Percentiles rank a stretch among this genome's conserved stretches.
Conservation (phyloP, 2,329 filamentous ascomycete genomes). For the Phaeosphaeria sp. region DNA sequence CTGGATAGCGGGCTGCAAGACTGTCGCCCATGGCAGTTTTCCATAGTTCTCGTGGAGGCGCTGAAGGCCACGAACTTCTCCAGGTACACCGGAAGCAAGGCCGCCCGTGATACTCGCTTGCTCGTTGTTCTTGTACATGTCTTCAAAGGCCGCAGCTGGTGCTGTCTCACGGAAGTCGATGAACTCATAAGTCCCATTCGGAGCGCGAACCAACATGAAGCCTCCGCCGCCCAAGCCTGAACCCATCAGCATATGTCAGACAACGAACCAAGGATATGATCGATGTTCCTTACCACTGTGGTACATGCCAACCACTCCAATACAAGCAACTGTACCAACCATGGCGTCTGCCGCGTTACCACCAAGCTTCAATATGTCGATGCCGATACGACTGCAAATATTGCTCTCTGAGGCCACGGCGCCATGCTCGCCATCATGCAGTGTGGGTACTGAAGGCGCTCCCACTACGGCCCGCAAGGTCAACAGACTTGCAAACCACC, state of each 20-base stretch:
- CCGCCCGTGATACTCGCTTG: conserved; percentile 73
- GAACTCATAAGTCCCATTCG: conserved; percentile 78
- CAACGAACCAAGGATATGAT: background rate
- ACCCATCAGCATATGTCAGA: conserved; percentile 10
- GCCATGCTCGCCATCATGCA: conserved; percentile 43
- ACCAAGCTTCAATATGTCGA: conserved; percentile 52
- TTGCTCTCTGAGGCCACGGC: conserved; percentile 55
- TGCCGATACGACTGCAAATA: conserved; percentile 56
- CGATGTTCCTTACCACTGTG: conserved; percentile 42
- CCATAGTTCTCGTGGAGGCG: conserved; percentile 78
- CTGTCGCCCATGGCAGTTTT: conserved; percentile 59
- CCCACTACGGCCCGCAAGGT: conserved; percentile 34
- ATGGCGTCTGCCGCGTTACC: conserved; percentile 61
- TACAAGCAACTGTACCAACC: conserved; percentile 56
- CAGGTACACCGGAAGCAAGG: conserved; percentile 70
- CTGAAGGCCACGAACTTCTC: conserved; percentile 79
- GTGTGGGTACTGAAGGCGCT: conserved; percentile 16
- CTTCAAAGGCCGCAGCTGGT: conserved; percentile 77
- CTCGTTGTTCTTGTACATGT: conserved; percentile 82
- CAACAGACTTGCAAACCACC: conserved; percentile 33
- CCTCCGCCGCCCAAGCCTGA: conserved; percentile 85
- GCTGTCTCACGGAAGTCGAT: conserved; percentile 92
- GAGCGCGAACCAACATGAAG: conserved; percentile 80
- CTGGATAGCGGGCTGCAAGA: conserved; percentile 76
- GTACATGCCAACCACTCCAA: conserved; percentile 58